Conservation (phyloP, 208 protist species). For the Acanthamoeba comandoni region DNA sequence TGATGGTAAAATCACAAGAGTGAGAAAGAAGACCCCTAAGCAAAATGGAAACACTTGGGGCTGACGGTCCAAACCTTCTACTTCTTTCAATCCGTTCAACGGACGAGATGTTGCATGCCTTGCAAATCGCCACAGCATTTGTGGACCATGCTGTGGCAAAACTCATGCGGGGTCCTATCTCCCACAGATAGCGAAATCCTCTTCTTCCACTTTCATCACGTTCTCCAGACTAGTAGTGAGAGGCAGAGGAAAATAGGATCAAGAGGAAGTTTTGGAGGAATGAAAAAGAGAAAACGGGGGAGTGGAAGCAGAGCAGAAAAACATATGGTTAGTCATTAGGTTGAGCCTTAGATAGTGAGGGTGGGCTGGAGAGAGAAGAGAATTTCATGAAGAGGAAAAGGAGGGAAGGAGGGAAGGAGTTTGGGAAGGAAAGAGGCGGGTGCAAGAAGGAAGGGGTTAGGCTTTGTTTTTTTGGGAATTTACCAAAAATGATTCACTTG, state of each 20-base stretch:
- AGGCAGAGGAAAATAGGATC: no score
- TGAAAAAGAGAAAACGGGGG: not conserved
- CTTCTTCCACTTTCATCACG: no score
- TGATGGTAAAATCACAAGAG: no score
- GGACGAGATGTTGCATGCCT: conserved; percentile 78
- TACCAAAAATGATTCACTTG: conserved; percentile 9
- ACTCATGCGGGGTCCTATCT: conserved; percentile 89
- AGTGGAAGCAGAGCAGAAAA: not conserved
- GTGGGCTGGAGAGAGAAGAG: not conserved
- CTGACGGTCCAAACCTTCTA: conserved; percentile 78
- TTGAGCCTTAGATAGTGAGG: no score
- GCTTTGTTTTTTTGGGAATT: no score
- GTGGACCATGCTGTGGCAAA: conserved; percentile 89
- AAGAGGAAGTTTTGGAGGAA: not conserved
- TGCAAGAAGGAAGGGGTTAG: no score
- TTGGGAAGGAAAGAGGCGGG: no score
- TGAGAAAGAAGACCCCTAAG: no score
- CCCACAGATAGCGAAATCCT: conserved; percentile 32
- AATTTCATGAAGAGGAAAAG: not conserved
- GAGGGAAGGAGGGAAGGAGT: not conserved
- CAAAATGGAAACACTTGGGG: no score
- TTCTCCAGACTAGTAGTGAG: no score
- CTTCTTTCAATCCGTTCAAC: conserved; percentile 86
- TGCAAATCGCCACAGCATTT: conserved; percentile 87
- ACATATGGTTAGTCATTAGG: no score